phyloP scores from a whole-genome alignment of 1,139 yeast species.

The Yamadazyma kanchanaburiensis region DNA sequence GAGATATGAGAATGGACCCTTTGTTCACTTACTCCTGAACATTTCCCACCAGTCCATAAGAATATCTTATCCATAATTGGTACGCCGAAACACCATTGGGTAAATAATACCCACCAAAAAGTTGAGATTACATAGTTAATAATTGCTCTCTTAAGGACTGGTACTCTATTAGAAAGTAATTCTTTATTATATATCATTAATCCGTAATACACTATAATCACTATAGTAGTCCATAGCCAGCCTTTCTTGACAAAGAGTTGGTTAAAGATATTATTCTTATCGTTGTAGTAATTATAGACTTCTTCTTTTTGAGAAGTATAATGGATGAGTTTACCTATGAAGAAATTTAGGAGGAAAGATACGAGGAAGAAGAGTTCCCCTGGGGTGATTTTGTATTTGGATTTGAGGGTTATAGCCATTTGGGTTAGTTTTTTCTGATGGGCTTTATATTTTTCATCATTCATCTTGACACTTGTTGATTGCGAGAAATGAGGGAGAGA shows the following conservation, averaged over 20 bases:
- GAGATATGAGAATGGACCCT: constrained; percentile 4
- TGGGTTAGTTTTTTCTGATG: constrained; percentile 1
- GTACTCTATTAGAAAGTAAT: constrained; percentile 3
- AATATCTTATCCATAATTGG: constrained; percentile 91
- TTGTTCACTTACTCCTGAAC: constrained; percentile 30
- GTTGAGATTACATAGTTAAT: constrained; percentile 53
- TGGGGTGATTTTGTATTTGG: constrained; percentile 12
- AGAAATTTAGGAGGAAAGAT: constrained; percentile 31
- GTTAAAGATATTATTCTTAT: constrained; percentile 66
- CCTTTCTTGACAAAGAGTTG: constrained; percentile 78
- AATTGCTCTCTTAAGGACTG: constrained; percentile 19
- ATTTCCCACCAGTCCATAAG: constrained; percentile 76
- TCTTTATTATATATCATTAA: constrained; percentile 11
- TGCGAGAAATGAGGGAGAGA: constrained; percentile 1
- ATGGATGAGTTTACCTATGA: constrained; percentile 33
- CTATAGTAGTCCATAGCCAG: constrained; percentile 84
- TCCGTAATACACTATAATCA: constrained; percentile 26
- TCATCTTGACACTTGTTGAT: constrained; percentile 1
- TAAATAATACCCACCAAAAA: constrained; percentile 75
- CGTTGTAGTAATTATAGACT: constrained; percentile 54
- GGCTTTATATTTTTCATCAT: constrained; percentile 3
- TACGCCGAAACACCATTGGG: constrained; percentile 85
- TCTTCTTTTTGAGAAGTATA: constrained; percentile 32
- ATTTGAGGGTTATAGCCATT: not conserved
- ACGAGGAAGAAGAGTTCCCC: constrained; percentile 22